A percentile compares a stretch with the other conserved stretches of the same genome.
Conservation (phyloP, 768 basidiomycete species). For the Suillus occidentalis region DNA sequence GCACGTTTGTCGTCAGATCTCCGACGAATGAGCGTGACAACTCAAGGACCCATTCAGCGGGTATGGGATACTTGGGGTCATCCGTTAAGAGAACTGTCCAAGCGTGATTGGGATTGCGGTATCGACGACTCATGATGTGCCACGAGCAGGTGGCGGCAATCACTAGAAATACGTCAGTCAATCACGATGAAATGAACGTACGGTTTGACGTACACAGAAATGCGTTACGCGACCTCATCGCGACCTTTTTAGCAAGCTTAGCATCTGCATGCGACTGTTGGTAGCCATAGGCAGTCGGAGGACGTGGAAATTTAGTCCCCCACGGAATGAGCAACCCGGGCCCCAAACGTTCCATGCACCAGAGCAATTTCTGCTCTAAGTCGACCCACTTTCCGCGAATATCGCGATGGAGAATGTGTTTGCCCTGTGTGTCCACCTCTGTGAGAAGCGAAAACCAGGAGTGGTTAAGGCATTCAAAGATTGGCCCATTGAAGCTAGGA, state of each 20-base stretch:
- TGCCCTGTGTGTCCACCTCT: not conserved
- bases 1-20: not conserved
- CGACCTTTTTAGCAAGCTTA: not conserved
- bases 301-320: not conserved
- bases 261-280: no score
- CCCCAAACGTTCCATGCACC: not conserved
- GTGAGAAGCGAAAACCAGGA: not conserved
- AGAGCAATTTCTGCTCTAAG: not conserved
- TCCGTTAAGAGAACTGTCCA: not conserved
- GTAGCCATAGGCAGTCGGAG: not conserved
- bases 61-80: not conserved
- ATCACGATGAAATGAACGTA: not conserved
- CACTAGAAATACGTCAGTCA: not conserved
- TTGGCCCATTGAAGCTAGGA: not conserved
- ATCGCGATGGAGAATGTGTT: not conserved
- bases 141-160: not conserved
- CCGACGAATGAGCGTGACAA: not conserved
- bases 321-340: not conserved
- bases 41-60: not conserved
- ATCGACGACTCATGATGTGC: not conserved
- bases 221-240: not conserved
- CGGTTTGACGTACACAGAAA: conserved; percentile 1
- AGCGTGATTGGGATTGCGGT: not conserved
- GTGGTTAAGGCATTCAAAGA: conserved; percentile 3
- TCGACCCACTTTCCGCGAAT: not conserved